Conservation (phyloP, 257 asterid genomes). For the Datura wrightii region DNA sequence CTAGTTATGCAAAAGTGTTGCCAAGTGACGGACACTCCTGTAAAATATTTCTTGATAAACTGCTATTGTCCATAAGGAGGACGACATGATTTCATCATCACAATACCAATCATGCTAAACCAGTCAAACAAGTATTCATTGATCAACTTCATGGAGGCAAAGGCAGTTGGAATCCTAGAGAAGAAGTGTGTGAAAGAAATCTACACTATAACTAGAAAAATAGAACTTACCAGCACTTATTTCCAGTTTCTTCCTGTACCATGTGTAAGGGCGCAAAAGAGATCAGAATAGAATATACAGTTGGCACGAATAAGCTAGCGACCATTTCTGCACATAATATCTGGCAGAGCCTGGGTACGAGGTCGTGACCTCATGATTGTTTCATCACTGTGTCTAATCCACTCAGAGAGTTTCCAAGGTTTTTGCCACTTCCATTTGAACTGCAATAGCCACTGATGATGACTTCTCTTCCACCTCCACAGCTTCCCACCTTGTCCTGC, state of each 20-base stretch:
- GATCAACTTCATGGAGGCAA: not conserved
- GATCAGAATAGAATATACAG: conserved; percentile 54
- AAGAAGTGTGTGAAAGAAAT: not conserved
- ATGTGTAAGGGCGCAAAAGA: conserved; percentile 48
- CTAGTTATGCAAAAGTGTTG: not conserved
- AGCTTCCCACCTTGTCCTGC: conserved; percentile 95
- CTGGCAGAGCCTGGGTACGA: conserved; percentile 81
- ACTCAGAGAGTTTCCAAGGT: conserved; percentile 98
- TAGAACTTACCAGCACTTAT: conserved; percentile 59
- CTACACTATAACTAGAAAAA: not conserved
- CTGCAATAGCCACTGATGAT: conserved; percentile 97
- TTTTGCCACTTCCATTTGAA: conserved; percentile 99
- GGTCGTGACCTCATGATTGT: conserved; percentile 85
- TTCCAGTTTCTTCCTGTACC: conserved; percentile 46
- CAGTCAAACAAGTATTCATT: not conserved
- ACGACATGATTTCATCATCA: not conserved
- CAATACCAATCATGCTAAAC: not conserved
- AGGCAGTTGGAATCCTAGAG: not conserved
- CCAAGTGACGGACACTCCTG: not conserved
- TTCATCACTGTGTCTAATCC: conserved; percentile 95
- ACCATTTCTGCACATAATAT: conserved; percentile 67
- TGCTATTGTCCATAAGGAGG: not conserved
- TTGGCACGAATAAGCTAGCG: conserved; percentile 55
- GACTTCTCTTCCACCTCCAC: conserved; percentile 99
- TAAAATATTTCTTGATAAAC: not conserved